Conservation (phyloP, 805 yeast species). For the Huiozyma sinensis region DNA sequence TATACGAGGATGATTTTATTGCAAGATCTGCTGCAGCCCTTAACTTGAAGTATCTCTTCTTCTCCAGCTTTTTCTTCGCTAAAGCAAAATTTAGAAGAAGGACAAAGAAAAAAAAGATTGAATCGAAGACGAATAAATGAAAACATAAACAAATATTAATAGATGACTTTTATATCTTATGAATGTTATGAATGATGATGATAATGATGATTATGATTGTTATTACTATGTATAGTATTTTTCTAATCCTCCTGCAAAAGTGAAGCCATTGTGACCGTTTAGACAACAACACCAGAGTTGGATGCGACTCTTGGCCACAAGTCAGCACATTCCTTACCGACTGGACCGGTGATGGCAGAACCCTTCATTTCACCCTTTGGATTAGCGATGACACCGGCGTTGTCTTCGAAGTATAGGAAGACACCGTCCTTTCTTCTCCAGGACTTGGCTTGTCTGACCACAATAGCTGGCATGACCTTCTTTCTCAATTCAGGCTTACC, state of each 20-base stretch:
- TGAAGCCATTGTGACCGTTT: conserved; percentile 10
- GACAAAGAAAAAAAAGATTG: too few species aligned
- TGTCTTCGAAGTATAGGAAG: conserved; percentile 98
- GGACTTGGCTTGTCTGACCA: conserved; percentile 96
- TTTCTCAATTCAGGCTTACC: conserved; percentile 99
- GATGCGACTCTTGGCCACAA: conserved; percentile 99
- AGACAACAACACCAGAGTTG: conserved; percentile 99
- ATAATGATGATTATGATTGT: background rate
- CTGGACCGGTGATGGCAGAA: conserved; percentile 99
- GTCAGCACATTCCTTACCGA: conserved; percentile 99
- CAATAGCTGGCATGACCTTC: conserved; percentile 99
- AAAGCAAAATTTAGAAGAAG: too few species aligned
- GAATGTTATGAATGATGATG: background rate
- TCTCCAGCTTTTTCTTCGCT: too few species aligned
- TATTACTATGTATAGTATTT: background rate
- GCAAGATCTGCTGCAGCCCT: background rate
- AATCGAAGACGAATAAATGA: background rate
- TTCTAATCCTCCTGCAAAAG: background rate
- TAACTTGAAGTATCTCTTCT: too few species aligned
- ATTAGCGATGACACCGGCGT: conserved; percentile 99
- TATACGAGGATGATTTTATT: background rate
- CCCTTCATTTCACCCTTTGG: conserved; percentile 99
- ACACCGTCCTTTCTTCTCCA: conserved; percentile 99
- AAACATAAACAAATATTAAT: background rate
- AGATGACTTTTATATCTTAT: too few species aligned